Base-by-base conservation (phyloP, 345 rosid genomes). In the Arabis hirsuta region DNA sequence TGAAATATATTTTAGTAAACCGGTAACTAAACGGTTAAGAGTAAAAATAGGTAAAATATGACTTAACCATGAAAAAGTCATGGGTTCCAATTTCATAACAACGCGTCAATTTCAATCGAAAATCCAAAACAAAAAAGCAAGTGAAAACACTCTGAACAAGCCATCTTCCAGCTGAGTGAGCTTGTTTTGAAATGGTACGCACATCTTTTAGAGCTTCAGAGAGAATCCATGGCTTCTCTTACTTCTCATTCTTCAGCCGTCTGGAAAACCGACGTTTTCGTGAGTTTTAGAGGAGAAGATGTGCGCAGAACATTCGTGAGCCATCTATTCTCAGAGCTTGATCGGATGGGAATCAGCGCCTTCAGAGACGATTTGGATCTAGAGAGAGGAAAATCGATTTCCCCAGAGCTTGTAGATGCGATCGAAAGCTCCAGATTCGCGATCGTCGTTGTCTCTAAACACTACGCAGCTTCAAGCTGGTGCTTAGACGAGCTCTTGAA, bases 261-360 rank as follows among this genome's bases (percentile, higher is more conserved):
- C 16, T 64, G 67, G 71, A 71, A 51, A 71, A 31, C 1, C 1
- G 77, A 77, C 19, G 77, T 71, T 32, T 77, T 77, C 56, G 68
- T 71, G 55, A 77, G 80, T 65, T 77, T 77, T 46, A 71, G 80
- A 71, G 80, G 76, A 34, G 77, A 77, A 45, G 80, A 72, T 54
- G 69, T 66, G 63, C 76, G 80, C 9, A 77, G 58, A 42, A 66
- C 61, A 61, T 58, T 77, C 20, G 77, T 57, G 50, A 71, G 76
- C 22, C 77, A 77, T 66, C 68, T 77, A 9, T 57, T 57, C 48
- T 39, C 57, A 42, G 80, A 72, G 62, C 58, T 77, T 59, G 69
- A 77, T 36, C 50, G 72, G 8, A 52, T 71, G 57, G 69, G 76
- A 36, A 65, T 77, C 50, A 58, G 64, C 5, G 52, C 77, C 0